These are phyloP conservation scores for Kluyveromyces lactis DNA, from an alignment of 805 yeast genomes.

Conservation along the genomic window DNA sequence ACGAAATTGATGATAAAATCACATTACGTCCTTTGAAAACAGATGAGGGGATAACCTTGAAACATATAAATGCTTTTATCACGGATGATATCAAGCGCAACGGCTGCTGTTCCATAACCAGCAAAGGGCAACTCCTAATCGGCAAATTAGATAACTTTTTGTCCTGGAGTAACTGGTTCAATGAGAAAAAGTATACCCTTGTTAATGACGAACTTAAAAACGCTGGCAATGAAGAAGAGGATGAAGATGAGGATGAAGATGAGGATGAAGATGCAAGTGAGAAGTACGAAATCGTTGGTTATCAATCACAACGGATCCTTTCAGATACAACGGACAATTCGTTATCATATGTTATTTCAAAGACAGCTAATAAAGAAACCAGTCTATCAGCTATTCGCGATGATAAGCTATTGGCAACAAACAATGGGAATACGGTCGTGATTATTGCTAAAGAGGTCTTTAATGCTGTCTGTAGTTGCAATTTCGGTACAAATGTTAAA, in stretches of 20 bases:
- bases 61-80: slow-evolving; percentile 12
- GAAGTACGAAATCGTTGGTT: slow-evolving; percentile 7
- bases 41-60: slow-evolving; percentile 11
- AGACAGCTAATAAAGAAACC: background rate
- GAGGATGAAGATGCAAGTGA: slow-evolving; percentile 12
- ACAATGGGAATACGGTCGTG: background rate
- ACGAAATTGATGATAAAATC: slow-evolving; percentile 15
- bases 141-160: slow-evolving; percentile 21
- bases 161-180: slow-evolving; percentile 17
- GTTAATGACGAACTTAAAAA: background rate
- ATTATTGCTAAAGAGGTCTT: background rate
- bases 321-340: slow-evolving; percentile 12
- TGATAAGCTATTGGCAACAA: background rate
- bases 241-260: slow-evolving; percentile 8
- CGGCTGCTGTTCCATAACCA: slow-evolving; percentile 23
- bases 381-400: background rate
- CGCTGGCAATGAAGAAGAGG: slow-evolving; percentile 5
- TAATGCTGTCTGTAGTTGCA: slow-evolving; percentile 11
- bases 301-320: slow-evolving; percentile 9
- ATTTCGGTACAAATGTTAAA: slow-evolving; percentile 19
- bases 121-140: slow-evolving; percentile 21
- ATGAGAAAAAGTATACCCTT: background rate
- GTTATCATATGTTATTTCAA: slow-evolving; percentile 33
- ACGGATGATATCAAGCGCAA: slow-evolving; percentile 18
- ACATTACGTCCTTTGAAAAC: slow-evolving; percentile 25